Base-by-base conservation (phyloP, 805 yeast genomes). In the Nakazawaea wickerhamii region DNA sequence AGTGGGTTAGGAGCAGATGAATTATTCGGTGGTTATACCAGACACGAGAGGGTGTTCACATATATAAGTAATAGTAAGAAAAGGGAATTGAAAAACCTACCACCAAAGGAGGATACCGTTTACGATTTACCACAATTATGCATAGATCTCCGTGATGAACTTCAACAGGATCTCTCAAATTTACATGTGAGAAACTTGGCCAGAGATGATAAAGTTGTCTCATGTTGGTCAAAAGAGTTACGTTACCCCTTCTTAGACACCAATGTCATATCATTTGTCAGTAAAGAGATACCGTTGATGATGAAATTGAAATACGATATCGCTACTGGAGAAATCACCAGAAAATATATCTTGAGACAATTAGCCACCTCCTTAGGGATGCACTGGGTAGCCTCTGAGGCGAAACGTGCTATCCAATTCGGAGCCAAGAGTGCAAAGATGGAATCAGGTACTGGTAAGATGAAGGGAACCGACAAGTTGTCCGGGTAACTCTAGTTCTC, bases 1-100 rank as follows among this genome's bases (percentile, higher is more conserved):
- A 86, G 96, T 41, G 99, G 99, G 0, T 68, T 93, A 10, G 99
- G 99, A 1, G 99, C 99, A 0, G 99, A 93, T 63, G 99, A 93
- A 60, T 63, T 93, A 15, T 90, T 85, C 67, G 99, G 96, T 0
- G 99, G 99, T 0, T 93, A 93, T 58, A 85, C 95, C 18, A 71
- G 97, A 35, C 95, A 93, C 52, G 81, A 77, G 48, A 60, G 75
- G 26, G 54, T 74, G 1, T 73, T 75, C 55, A 63, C 68, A 0
- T 51, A 53, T 10, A 40, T 56, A 4, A 47, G 63, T 43, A 50
- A 53, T 48, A 43, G 57, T 48, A 37, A 49, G 32, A 44, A 52
- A 42, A 40, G 57, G 19, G 22, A 15, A n/a, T 9, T 52, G 7
- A 52, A 54, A 25, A 44, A 47, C 15, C 52, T 47, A 40, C 55